Evolutionary conservation across 257 asterid genomes (phyloP).

Genomic region (Solanum lycopersicoides): DNA sequence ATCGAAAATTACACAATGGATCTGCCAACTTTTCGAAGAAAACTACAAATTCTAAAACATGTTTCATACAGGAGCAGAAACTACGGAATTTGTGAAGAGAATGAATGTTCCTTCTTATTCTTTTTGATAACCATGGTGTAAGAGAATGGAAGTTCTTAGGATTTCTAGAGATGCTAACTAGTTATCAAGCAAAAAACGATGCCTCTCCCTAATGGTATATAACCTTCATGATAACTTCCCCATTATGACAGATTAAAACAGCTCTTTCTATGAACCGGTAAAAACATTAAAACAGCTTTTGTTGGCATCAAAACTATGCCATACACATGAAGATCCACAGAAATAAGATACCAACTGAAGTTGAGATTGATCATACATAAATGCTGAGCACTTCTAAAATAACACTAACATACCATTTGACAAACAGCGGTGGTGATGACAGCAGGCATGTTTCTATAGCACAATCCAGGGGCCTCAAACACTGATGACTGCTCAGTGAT

Average conservation of each 20-base stretch:
- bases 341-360: not conserved
- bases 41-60: not conserved
- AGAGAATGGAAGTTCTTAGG: not conserved
- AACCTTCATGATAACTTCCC: not conserved
- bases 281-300: not conserved
- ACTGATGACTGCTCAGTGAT: constrained; percentile 69
- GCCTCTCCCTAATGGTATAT: not conserved
- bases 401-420: constrained; percentile 55
- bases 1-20: not conserved
- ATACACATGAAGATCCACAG: not conserved
- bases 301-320: not conserved
- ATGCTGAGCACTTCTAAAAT: not conserved
- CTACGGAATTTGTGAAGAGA: not conserved
- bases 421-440: constrained; percentile 68
- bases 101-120: not conserved
- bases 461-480: constrained; percentile 52
- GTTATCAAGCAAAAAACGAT: not conserved
- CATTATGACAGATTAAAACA: not conserved
- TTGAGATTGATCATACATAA: not conserved
- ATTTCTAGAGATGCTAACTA: not conserved
- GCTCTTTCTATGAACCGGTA: not conserved
- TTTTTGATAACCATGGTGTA: not conserved
- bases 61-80: not conserved
- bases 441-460: constrained; percentile 40
- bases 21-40: not conserved